Evolutionary conservation across 1,284 basidiomycete species (phyloP).

Genomic region (Ustilago tritici): DNA sequence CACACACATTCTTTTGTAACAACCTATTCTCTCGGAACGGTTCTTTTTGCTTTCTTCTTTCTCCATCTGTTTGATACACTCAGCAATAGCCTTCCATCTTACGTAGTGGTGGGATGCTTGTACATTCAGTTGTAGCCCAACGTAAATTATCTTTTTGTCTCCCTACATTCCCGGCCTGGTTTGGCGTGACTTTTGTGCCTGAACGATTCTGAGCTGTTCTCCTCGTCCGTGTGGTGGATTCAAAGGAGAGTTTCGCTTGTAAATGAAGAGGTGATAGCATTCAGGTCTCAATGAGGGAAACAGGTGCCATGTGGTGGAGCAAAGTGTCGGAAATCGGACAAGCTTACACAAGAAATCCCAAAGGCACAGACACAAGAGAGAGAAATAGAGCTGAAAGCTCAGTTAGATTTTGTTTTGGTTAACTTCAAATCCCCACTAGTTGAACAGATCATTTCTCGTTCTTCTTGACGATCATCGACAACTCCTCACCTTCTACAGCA

Average conservation of each 20-base stretch:
- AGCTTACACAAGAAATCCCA: slow-evolving; percentile 10
- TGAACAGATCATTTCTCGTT: not conserved
- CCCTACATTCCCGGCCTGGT: not conserved
- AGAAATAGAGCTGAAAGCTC: not conserved
- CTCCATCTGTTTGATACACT: not conserved
- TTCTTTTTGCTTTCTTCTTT: slow-evolving; percentile 5
- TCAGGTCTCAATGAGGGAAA: too few relatives aligned
- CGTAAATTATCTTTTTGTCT: slow-evolving; percentile 8
- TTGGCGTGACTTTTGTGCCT: too few relatives aligned
- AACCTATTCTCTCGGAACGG: not conserved
- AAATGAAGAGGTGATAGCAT: too few relatives aligned
- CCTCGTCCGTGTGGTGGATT: too few relatives aligned
- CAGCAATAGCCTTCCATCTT: not conserved
- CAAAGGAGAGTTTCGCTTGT: too few relatives aligned
- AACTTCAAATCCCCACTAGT: slow-evolving; percentile 11
- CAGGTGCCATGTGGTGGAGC: not conserved
- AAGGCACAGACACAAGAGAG: too few relatives aligned
- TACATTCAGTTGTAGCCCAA: slow-evolving; percentile 21
- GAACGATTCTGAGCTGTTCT: too few relatives aligned
- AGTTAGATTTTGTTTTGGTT: not conserved
- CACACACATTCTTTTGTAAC: slow-evolving; percentile 7
- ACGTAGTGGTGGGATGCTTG: not conserved
- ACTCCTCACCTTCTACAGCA: too few relatives aligned
- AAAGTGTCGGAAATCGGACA: slow-evolving; percentile 2
- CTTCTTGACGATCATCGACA: too few relatives aligned